Evolutionary conservation across 352 stramenopile species (phyloP).

Genomic region (Phytopythium litorale): DNA sequence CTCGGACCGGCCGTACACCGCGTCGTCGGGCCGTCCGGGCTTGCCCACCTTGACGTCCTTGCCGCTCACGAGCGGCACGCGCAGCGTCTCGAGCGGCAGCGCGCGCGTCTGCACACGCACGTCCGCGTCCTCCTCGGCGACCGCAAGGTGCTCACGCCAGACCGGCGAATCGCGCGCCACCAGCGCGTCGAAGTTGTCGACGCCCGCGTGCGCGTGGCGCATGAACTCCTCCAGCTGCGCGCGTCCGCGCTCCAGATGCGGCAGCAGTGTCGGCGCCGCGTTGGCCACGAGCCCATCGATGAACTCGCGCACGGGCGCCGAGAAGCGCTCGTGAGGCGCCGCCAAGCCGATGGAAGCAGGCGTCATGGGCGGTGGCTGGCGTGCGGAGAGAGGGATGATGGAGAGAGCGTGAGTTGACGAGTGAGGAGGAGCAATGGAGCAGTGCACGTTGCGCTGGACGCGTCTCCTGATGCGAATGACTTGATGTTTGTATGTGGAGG

Average conservation of each 20-base stretch:
- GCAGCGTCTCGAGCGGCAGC: slow-evolving; percentile 33
- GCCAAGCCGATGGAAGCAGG: slow-evolving; percentile 29
- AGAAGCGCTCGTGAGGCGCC: slow-evolving; percentile 30
- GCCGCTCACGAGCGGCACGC: slow-evolving; percentile 21
- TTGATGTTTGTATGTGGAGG: neutral
- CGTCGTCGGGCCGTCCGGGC: slow-evolving; percentile 61
- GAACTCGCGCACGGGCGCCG: slow-evolving; percentile 23
- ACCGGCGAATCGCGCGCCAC: slow-evolving; percentile 24
- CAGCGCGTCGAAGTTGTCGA: slow-evolving; percentile 29
- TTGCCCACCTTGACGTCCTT: slow-evolving; percentile 67
- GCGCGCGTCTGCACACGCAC: slow-evolving; percentile 39
- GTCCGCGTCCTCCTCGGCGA: slow-evolving; percentile 23
- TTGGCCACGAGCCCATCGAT: slow-evolving; percentile 19
- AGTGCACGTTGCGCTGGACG: neutral
- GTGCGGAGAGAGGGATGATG: neutral
- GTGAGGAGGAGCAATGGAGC: neutral
- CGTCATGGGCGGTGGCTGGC: neutral
- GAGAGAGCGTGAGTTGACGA: neutral
- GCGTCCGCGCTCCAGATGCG: slow-evolving; percentile 45
- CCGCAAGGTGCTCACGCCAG: slow-evolving; percentile 43
- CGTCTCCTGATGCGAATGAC: neutral
- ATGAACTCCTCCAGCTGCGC: slow-evolving; percentile 56
- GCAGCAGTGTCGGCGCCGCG: slow-evolving; percentile 16
- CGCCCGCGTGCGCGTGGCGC: slow-evolving; percentile 23
- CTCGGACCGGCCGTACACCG: slow-evolving; percentile 57